Percentiles rank a stretch among this genome's conserved stretches.
Evolutionary conservation across 805 yeast genomes (phyloP).

Genomic region (Wickerhamiella siamensis): DNA sequence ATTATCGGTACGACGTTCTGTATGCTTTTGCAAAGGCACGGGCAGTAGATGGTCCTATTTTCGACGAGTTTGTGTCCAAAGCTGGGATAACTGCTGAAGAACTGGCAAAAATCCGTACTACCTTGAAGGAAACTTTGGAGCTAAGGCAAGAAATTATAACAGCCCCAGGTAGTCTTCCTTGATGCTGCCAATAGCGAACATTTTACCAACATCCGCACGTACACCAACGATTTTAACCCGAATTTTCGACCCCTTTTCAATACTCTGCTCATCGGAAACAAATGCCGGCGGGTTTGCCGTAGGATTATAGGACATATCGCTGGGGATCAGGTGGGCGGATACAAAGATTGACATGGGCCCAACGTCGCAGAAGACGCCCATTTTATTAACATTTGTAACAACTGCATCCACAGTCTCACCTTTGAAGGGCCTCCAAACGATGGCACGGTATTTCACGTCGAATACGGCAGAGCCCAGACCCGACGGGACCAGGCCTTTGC

Average conservation of each 20-base stretch:
- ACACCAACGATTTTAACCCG: constrained; percentile 95
- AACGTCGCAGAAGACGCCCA: constrained; percentile 96
- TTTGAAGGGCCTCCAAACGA: constrained; percentile 96
- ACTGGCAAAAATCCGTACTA: neutral
- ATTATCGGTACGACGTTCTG: constrained; percentile 20
- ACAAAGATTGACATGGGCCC: constrained; percentile 94
- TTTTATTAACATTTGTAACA: constrained; percentile 82
- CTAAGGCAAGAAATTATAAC: constrained; percentile 22
- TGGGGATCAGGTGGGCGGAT: constrained; percentile 86
- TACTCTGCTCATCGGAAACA: constrained; percentile 85
- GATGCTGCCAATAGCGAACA: constrained; percentile 94
- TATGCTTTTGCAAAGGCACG: constrained; percentile 17
- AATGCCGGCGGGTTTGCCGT: constrained; percentile 98
- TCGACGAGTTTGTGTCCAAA: constrained; percentile 5
- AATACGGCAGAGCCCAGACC: constrained; percentile 91
- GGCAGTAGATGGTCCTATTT: constrained; percentile 8
- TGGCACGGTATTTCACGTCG: constrained; percentile 89
- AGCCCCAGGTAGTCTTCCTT: constrained; percentile 97
- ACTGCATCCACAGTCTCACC: constrained; percentile 98
- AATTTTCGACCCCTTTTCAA: constrained; percentile 85
- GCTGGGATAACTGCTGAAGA: neutral
- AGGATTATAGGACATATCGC: constrained; percentile 86
- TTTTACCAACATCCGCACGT: constrained; percentile 91
- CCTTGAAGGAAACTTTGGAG: neutral
- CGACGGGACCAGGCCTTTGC: constrained; percentile 83